Conservation (phyloP, 345 rosid species). For the Arabis hirsuta region DNA sequence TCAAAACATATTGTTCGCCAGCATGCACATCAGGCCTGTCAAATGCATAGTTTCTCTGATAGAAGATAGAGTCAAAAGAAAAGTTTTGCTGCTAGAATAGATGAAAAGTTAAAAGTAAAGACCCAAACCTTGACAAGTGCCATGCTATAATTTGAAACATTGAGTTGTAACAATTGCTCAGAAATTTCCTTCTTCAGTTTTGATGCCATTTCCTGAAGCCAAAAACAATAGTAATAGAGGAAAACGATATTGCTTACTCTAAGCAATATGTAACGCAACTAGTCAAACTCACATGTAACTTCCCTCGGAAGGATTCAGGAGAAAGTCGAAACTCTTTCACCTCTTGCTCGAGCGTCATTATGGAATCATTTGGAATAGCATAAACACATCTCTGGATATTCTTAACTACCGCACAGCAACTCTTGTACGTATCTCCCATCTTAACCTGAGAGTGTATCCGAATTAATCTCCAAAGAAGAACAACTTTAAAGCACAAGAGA, state of each 20-base stretch:
- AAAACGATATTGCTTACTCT: neutral
- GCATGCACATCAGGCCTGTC: slow-evolving; percentile 75
- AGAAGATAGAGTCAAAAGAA: slow-evolving; percentile 29
- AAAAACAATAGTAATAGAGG: slow-evolving; percentile 27
- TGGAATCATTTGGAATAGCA: slow-evolving; percentile 73
- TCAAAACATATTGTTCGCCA: slow-evolving; percentile 85
- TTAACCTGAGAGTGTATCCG: slow-evolving; percentile 60
- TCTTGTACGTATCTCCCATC: slow-evolving; percentile 69
- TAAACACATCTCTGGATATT: slow-evolving; percentile 85
- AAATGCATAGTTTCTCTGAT: slow-evolving; percentile 87
- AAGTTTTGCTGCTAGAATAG: slow-evolving; percentile 10
- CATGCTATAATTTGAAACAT: slow-evolving; percentile 86
- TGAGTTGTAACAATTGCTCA: slow-evolving; percentile 63
- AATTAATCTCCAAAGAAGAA: slow-evolving; percentile 19
- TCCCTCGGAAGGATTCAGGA: slow-evolving; percentile 54
- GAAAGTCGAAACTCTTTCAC: slow-evolving; percentile 67
- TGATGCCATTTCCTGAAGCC: slow-evolving; percentile 64
- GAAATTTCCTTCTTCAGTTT: slow-evolving; percentile 78
- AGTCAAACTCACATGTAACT: slow-evolving; percentile 71
- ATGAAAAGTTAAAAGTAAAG: slow-evolving; percentile 27
- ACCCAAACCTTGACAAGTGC: slow-evolving; percentile 78
- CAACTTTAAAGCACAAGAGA: slow-evolving; percentile 5
- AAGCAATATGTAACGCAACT: neutral
- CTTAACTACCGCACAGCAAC: slow-evolving; percentile 87
- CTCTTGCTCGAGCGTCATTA: slow-evolving; percentile 70